Base-by-base conservation (phyloP, 345 rosid genomes). In the Populus tremula region DNA sequence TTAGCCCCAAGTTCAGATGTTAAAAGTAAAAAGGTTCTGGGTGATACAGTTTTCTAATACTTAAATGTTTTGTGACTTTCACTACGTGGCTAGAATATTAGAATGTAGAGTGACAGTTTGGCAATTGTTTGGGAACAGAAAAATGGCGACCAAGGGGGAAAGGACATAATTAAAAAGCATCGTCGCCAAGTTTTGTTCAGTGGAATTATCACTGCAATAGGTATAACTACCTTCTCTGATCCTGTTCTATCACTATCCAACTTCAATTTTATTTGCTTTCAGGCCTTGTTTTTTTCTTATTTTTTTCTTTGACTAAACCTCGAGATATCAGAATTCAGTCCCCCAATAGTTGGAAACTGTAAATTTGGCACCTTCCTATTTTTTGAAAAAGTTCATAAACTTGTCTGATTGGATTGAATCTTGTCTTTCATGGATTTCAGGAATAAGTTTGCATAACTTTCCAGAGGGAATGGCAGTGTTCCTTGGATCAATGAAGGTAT, bases 391-490 rank as follows among this genome's bases (percentile, higher is more conserved):
- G 59, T 68, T 49, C 27, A 25, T n/a, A 35, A 72, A 63, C 47
- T 69, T 63, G 64, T 71, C 43, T 69, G 70, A 68, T 53, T 77
- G 47, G 64, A 79, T 75, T 29, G 27, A 75, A 35, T 5, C 54
- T 59, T 67, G 80, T 80, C 66, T 74, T 11, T 70, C 62, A 23
- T 72, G 64, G 81, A 50, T 77, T 86, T 21, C 74, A 96, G 99
- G 98, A 73, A 96, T 96, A 89, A 96, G 99, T 89, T 91, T 93
- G 94, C 99, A 96, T 84, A 96, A 96, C 85, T 90, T 96, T 80
- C 99, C 98, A 4, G 99, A 96, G 86, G 98, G 98, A 65, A 96
- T 96, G 98, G 98, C 99, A 0, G 98, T 96, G 70, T 96, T 96
- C 84, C 98, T 96, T 72, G 98, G 99, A 82, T 93, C 99, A 78